phyloP scores from a whole-genome alignment of 139 green algal genomes.

The Closterium sp. region DNA sequence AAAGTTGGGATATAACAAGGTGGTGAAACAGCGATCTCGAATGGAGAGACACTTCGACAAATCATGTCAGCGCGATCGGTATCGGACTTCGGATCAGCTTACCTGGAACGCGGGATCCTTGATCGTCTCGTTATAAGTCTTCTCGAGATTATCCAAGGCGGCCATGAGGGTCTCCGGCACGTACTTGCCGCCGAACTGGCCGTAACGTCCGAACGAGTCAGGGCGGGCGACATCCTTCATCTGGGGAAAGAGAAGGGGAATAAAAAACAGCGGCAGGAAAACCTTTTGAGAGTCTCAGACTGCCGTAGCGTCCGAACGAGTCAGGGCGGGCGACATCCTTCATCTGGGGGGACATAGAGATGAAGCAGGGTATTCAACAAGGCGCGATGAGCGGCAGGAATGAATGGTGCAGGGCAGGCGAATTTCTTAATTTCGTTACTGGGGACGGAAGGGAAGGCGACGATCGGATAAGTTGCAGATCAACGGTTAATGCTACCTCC shows the following conservation, averaged over 20 bases:
- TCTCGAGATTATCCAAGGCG: conserved; percentile 82
- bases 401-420: neutral
- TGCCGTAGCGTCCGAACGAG: conserved; percentile 74
- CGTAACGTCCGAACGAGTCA: conserved; percentile 77
- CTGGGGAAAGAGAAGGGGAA: neutral
- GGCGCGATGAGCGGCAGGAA: neutral
- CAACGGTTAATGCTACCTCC: neutral
- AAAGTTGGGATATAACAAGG: neutral
- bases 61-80: neutral
- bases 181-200: conserved; percentile 91
- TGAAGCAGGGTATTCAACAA: neutral
- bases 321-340: conserved; percentile 69
- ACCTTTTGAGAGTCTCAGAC: too few relatives aligned
- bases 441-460: too few relatives aligned
- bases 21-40: too few relatives aligned
- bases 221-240: conserved; percentile 61
- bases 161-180: conserved; percentile 97
- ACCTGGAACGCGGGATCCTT: conserved; percentile 48
- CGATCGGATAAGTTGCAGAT: neutral
- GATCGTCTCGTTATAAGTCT: conserved; percentile 64
- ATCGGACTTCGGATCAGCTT: neutral
- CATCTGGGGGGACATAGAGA: neutral
- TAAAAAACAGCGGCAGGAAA: too few relatives aligned
- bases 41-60: too few relatives aligned
- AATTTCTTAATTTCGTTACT: neutral